Base-by-base conservation (phyloP, 768 basidiomycete species). In the Mycena maculata region DNA sequence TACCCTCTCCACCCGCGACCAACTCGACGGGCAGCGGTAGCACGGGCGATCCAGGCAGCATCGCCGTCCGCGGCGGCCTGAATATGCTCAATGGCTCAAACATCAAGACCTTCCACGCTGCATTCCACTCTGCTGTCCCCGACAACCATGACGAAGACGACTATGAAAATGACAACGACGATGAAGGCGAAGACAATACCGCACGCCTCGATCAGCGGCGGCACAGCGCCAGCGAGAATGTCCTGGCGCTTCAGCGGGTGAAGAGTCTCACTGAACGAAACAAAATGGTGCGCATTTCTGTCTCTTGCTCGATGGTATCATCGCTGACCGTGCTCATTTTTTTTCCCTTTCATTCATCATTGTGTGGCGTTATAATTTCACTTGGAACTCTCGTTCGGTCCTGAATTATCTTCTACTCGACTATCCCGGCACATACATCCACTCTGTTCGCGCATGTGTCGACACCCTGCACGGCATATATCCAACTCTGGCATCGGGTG, bases 11-110 rank as follows among this genome's bases (percentile, higher is more conserved):
- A 0, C 93, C 93, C 45, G 92, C 92, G 28, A 92, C 93, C 22
- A 94, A 93, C 74, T 94, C 92, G 13, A 93, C 92, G 2, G 92
- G 91, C 36, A 93, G 92, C 76, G 91, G 91, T 39, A 92, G 91
- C 72, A 89, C 87, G 5, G 90, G 89, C 45, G 89, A 89, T 78
- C 85, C 85, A 49, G 81, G 77, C 56, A 85, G 82, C 65, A 79
- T 81, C 58, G 79, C 78, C 30, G 42, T 80, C 9, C 78, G 82
- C 27, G 65, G 64, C 62, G 60, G 60, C 22, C 55, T 53, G 71
- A 80, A 78, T 67, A 85, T 84, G 79, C 74, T 79, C 67, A 80
- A 81, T 78, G 81, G 80, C 63, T 70, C 70, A 49, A 76, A 82
- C 53, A 79, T 82, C 67, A 84, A 76, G 67, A 66, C 71, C 49